Percentiles rank a stretch among this genome's conserved stretches.
Conservation (phyloP, 2,329 filamentous ascomycete species). For the Apiospora aurea region DNA sequence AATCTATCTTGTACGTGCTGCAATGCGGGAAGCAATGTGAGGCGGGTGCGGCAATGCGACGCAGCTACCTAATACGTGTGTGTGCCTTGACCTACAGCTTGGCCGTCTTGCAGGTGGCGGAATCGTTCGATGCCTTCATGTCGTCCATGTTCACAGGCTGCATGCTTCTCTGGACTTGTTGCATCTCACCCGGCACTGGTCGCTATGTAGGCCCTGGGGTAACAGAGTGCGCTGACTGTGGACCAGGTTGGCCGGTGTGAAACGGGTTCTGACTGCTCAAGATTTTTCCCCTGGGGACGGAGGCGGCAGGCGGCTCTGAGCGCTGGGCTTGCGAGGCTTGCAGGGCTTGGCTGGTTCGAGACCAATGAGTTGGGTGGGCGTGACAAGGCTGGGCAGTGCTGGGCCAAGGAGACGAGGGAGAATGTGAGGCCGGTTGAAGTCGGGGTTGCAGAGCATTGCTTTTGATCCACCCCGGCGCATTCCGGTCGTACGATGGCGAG, state of each 20-base stretch:
- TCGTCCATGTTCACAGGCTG: not conserved
- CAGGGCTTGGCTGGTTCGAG: constrained; percentile 1
- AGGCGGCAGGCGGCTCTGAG: constrained; percentile 19
- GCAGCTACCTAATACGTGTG: not conserved
- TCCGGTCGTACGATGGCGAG: constrained; percentile 15
- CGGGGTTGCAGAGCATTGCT: constrained; percentile 2
- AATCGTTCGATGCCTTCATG: not conserved
- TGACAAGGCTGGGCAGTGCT: constrained; percentile 2
- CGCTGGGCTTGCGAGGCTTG: not conserved
- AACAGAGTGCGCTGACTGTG: not conserved
- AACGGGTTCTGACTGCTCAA: constrained; percentile 16
- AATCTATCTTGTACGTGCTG: not conserved
- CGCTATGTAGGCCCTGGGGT: not conserved
- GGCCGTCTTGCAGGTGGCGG: not conserved
- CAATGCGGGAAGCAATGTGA: not conserved
- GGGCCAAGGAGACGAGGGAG: constrained; percentile 3
- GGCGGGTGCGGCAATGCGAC: constrained; percentile 1
- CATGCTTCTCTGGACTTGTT: not conserved
- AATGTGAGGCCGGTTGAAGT: constrained; percentile 6
- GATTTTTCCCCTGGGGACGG: not conserved
- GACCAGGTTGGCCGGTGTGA: not conserved
- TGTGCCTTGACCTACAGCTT: not conserved
- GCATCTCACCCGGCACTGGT: not conserved
- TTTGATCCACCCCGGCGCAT: constrained; percentile 13
- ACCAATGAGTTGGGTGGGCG: not conserved